Base-by-base conservation (phyloP, 192 early-diverging fungal genomes). In the Dimargaris cristalligena region DNA sequence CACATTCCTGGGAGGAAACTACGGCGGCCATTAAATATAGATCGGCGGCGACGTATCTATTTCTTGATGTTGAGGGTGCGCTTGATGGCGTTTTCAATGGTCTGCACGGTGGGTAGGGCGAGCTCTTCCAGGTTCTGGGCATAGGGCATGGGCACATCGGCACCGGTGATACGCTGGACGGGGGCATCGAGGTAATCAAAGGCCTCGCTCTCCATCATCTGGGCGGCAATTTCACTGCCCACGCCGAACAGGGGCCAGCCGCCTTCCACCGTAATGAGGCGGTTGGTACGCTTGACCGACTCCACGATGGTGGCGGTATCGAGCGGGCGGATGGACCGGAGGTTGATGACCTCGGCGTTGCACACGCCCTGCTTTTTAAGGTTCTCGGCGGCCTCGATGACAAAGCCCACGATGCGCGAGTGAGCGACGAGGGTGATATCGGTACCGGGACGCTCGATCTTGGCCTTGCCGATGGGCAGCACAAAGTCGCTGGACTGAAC, bases 281-380 rank as follows among this genome's bases (percentile, higher is more conserved):
- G 88, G 84, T 96, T 93, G 65, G 95, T 98, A 82, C 96, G 94
- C 80, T 94, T 96, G 63, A 98, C 79, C 2, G 86, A 89, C 62
- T 83, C 81, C 72, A 98, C 73, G 67, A 98, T 89, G 52, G 92
- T 81, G 25, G 83, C 82, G 64, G 91, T 80, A 64, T 98, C 92
- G 47, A 98, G 77, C 33, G 95, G 95, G 59, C 90, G 87, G 72
- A 98, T 98, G 59, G 92, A 92, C 54, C 95, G 86, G 63, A 99
- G 78, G 80, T 99, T 99, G 77, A 99, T 92, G 58, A 98, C 89
- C 75, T 90, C 88, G 45, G 73, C 86, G 66, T 79, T 82, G 62
- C 76, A 64, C 60, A 84, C 76, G 51, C 81, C 77, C 70, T 90
- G 80, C 74, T 87, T 87, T 66, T 79, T 81, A 16, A 98, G 80